Evolutionary conservation across 805 yeast species (phyloP), one percentile per base, ranked within the genome.

Genomic region (Wickerhamomyces kurtzmanii): DNA sequence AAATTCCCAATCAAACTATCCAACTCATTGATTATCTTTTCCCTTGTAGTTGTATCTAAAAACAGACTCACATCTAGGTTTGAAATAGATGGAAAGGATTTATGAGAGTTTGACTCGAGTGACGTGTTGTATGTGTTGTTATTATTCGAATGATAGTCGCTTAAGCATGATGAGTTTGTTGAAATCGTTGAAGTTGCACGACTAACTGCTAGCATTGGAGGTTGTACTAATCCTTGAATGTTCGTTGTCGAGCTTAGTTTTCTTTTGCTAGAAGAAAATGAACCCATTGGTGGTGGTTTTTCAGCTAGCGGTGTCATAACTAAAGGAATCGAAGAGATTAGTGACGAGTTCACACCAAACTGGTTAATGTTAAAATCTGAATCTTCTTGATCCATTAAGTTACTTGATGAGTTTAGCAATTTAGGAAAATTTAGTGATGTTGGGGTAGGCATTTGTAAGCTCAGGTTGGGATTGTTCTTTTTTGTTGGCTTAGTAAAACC

Each of bases 231-330:
- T 6, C 39, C 30, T 12, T 34, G 40, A 9, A 20, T 28, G 11
- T 14, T 26, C 6, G 22, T 22, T 23, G 22, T 15, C 5, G 8
- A 10, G 14, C 36, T 38, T 25, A 32, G 20, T 12, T 28, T 31
- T 12, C 30, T 38, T 27, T 24, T 18, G 9, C 14, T 18, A 4
- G 19, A 11, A 10, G 23, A 8, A 8, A 27, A 4, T 14, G 31
- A 15, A 17, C 34, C 16, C 26, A 38, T 13, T 27, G 22, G 26
- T 14, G 23, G 31, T 6, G 55, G 48, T 31, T 60, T 75, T 39
- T 82, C 93, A 3, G 83, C 67, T 5, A 81, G 73, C 2, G 91
- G 93, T 0, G 93, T 82, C 91, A 82, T 81, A 0, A 83, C 71
- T 40, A 75, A 57, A 1, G 83, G 75, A 4, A 68, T 48, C 31